A percentile compares a stretch with the other conserved stretches of the same genome.
Evolutionary conservation across 352 stramenopile species (phyloP).

Genomic region (Globisporangium nodosum): DNA sequence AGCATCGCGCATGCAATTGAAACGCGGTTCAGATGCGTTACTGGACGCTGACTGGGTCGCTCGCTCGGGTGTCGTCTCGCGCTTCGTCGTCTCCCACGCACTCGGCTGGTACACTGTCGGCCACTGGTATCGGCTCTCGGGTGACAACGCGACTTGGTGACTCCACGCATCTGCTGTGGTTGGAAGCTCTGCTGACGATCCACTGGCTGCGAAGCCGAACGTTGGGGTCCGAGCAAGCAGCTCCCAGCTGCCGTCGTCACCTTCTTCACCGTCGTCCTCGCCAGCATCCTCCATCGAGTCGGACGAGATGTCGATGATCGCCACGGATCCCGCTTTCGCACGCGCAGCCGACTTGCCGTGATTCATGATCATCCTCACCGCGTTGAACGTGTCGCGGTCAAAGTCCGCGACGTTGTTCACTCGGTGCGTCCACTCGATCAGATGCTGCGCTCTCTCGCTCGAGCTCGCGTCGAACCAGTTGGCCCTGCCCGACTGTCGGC

Average conservation of each 20-base stretch:
- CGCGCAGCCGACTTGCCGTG: not conserved
- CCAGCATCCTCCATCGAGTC: not conserved
- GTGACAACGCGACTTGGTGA: no score
- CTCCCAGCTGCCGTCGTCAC: constrained; percentile 1
- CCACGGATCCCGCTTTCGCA: not conserved
- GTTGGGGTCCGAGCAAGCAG: not conserved
- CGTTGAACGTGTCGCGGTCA: not conserved
- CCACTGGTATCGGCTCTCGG: not conserved
- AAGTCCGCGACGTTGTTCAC: constrained; percentile 2
- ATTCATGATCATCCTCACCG: not conserved
- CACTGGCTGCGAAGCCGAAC: no score
- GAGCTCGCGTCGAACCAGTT: constrained; percentile 8
- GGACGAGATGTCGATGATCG: constrained; percentile 4
- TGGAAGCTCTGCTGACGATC: no score
- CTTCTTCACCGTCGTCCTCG: not conserved
- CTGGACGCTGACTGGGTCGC: no score
- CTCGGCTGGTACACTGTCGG: not conserved
- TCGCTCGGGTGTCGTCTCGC: not conserved
- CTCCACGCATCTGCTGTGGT: no score
- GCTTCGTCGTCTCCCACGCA: not conserved
- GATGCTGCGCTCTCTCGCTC: not conserved
- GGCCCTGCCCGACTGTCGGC: not conserved
- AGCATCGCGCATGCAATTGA: no score
- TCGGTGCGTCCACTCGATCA: constrained; percentile 1
- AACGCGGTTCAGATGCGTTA: no score